Evolutionary conservation across 192 early-diverging fungal species (phyloP), one percentile per base, ranked within the genome.

Genomic region (Backusella parvicylindrica): DNA sequence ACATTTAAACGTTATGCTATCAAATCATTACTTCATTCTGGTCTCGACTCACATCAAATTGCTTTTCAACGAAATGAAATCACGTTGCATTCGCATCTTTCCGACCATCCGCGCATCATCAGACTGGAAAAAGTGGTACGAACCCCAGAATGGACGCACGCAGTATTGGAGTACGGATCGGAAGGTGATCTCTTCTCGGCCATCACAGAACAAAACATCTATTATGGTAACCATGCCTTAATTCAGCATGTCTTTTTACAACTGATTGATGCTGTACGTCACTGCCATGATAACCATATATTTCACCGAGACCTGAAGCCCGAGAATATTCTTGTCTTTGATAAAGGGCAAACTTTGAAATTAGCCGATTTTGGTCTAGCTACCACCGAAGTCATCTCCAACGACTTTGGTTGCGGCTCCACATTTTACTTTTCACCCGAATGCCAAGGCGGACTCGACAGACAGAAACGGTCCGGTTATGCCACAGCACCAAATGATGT

Each of bases 171-270:
- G 83, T 91, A 87, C 77, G 94, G 93, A 18, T 85, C 86, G 15
- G 96, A 95, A 64, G 98, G 98, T 68, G 98, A 99, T 87, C 86
- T 99, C 33, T 99, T 99, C 81, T 94, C 94, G 53, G 92, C 92
- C 56, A 98, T 99, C 74, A 95, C 97, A 8, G 89, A 88, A 33
- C 87, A 91, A 15, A 92, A 92, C 43, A 89, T 86, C n/a, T 93
- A 93, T 35, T 65, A 83, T 40, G 89, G 87, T 75, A 89, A 90
- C 49, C 95, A 96, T 80, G 63, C 77, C 49, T 93, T 96, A 31
- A 89, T 96, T 56, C 90, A 93, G 26, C 82, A 86, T 43, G 93
- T 96, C 41, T 89, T 99, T 76, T 81, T 93, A 33, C 94, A 96
- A 86, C 89, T 99, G 33, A 79, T 97, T 35, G 87, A 92, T 71